Conservation (phyloP, 805 yeast species). For the Maudiozyma barnettii region DNA sequence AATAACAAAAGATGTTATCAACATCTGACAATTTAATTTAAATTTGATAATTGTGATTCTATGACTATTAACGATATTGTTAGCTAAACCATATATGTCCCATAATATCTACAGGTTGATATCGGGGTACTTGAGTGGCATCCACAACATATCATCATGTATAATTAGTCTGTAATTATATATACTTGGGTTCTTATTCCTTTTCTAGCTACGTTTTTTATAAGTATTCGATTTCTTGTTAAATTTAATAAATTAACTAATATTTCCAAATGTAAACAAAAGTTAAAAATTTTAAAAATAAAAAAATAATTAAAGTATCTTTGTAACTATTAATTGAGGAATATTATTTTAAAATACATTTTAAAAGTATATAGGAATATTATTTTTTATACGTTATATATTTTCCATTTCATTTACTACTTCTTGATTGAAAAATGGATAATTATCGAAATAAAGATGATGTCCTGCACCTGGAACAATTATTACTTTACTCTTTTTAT, state of each 20-base stretch:
- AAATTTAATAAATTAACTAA: background rate
- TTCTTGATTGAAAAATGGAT: constrained; percentile 41
- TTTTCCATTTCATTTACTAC: constrained; percentile 43
- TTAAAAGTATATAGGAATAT: background rate
- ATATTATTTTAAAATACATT: background rate
- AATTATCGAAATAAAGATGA: constrained; percentile 68
- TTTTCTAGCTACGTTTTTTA: too few relatives aligned
- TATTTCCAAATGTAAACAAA: background rate
- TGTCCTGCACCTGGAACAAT: constrained; percentile 58
- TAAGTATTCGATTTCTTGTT: too few relatives aligned
- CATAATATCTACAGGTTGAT: too few relatives aligned
- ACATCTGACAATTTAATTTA: too few relatives aligned
- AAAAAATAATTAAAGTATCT: background rate
- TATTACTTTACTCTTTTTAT: constrained; percentile 27
- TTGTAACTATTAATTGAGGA: background rate
- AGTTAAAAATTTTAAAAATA: background rate
- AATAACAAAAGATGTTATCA: too few relatives aligned
- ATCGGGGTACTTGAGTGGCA: too few relatives aligned
- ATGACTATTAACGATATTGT: too few relatives aligned
- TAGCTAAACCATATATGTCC: too few relatives aligned
- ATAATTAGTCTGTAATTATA: too few relatives aligned
- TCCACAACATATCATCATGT: too few relatives aligned
- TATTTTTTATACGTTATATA: background rate
- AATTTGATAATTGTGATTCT: too few relatives aligned
- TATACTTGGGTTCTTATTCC: too few relatives aligned